Evolutionary conservation across 768 basidiomycete species (phyloP), one percentile per base, ranked within the genome.

Genomic region (Lactarius hatsudake): DNA sequence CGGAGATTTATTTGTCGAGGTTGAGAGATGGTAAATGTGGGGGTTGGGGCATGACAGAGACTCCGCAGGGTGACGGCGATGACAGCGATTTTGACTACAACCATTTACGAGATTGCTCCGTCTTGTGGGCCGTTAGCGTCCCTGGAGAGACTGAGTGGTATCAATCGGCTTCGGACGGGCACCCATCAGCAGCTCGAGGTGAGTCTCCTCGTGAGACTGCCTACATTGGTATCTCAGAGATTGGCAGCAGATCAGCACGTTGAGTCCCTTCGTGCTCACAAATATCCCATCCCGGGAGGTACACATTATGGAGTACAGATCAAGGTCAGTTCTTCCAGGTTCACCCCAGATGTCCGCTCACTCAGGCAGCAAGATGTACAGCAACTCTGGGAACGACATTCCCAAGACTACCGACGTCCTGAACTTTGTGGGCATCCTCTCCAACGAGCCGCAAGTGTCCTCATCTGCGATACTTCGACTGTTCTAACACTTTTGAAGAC

Each of bases 341-440:
- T 43, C 30, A 23, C 23, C 23, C 17, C 28, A 32, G 62, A 28
- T 55, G 36, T 55, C 30, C 36, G 18, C 54, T 65, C 71, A 69
- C 51, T 28, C 69, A 34, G 73, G 28, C 58, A 56, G 55, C 38
- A 69, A 93, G 89, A 77, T 91, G 48, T 91, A 92, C 69, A 84
- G 86, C 60, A 74, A 72, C 54, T 66, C 73, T n/a, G 70, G 75
- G 23, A 73, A 78, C 1, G 81, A 85, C 26, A 73, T 77, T 0
- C 76, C 89, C 58, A 87, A 84, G 69, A 75, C 86, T 18, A 87
- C 90, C 0, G 86, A 91, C 63, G 63, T 91, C 8, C 76, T 81
- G 18, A 87, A 82, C 8, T 91, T 94, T 71, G 83, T 93, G 55
- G 92, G 92, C 6, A 87, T 93, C n/a, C 74, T 88, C 20, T 82